Conservation (phyloP, 768 basidiomycete genomes). For the Russula virescens region DNA sequence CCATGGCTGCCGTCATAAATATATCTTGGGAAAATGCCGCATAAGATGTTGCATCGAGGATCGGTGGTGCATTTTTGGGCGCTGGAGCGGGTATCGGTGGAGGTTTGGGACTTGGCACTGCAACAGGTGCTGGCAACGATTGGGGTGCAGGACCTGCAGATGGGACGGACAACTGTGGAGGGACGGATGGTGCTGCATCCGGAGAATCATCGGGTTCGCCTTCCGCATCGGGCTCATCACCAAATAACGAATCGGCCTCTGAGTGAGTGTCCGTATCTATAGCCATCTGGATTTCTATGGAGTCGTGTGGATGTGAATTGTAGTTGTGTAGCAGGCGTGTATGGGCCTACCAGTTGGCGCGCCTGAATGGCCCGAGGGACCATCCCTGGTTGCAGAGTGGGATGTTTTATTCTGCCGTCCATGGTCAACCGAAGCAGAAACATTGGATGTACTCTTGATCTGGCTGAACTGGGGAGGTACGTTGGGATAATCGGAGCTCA, state of each 20-base stretch:
- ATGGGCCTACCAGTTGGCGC: constrained; percentile 5
- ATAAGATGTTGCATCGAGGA: constrained; percentile 58
- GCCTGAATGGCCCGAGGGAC: background rate
- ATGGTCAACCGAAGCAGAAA: constrained; percentile 4
- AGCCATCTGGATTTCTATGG: constrained; percentile 9
- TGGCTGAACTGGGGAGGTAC: constrained; percentile 24
- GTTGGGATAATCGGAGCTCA: constrained; percentile 32
- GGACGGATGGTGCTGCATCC: background rate
- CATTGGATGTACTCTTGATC: constrained; percentile 1
- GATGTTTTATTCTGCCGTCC: constrained; percentile 1
- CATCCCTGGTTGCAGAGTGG: constrained; percentile 7
- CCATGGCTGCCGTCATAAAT: constrained; percentile 83
- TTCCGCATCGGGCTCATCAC: constrained; percentile 69
- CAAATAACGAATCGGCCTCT: constrained; percentile 84
- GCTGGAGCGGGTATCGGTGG: constrained; percentile 46
- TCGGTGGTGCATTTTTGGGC: constrained; percentile 71
- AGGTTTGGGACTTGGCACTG: constrained; percentile 45
- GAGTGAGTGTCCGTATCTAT: constrained; percentile 58
- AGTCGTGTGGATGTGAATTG: constrained; percentile 6
- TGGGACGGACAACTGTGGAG: constrained; percentile 14
- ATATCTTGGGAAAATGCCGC: constrained; percentile 71
- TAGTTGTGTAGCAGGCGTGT: background rate
- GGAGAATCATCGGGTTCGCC: constrained; percentile 35
- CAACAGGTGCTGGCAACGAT: constrained; percentile 20
- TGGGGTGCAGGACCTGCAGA: constrained; percentile 18